Percentiles rank a stretch among this genome's conserved stretches.
Conservation (phyloP, 2,329 filamentous ascomycete genomes). For the Stagonosporopsis rhizophila region DNA sequence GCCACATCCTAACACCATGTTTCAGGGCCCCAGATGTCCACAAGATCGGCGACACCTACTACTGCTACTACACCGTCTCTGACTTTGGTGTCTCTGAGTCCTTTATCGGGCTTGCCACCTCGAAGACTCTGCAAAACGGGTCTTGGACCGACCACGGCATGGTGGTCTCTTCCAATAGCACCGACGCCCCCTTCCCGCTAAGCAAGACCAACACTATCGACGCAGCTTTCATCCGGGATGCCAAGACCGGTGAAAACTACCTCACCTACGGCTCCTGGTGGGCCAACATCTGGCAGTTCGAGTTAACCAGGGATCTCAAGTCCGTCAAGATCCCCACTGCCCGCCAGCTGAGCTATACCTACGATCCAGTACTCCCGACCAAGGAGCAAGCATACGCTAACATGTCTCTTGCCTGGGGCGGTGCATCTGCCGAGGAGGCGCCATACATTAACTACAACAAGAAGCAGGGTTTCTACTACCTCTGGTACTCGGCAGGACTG, state of each 20-base stretch:
- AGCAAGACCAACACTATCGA: conserved; percentile 55
- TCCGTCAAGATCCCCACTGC: not conserved
- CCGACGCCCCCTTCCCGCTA: conserved; percentile 15
- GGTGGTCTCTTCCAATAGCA: conserved; percentile 35
- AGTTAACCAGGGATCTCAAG: conserved; percentile 34
- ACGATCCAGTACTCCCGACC: not conserved
- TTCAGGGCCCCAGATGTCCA: conserved; percentile 24
- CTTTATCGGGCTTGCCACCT: conserved; percentile 63
- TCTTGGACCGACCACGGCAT: conserved; percentile 63
- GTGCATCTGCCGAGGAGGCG: not conserved
- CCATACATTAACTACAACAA: not conserved
- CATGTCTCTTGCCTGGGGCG: not conserved
- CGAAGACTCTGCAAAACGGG: conserved; percentile 55
- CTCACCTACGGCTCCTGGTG: conserved; percentile 72
- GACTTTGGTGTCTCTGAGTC: conserved; percentile 64
- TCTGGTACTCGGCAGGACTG: conserved; percentile 65
- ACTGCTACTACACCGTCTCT: conserved; percentile 68
- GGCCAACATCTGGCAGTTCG: conserved; percentile 32
- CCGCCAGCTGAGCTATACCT: conserved; percentile 1
- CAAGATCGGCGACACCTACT: conserved; percentile 54
- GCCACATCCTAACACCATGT: not conserved
- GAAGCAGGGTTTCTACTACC: conserved; percentile 56
- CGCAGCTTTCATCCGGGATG: conserved; percentile 47
- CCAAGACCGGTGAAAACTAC: conserved; percentile 44
- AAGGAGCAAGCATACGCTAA: not conserved